Evolutionary conservation across 495 filamentous ascomycete species (phyloP), one percentile per base, ranked within the genome.

Genomic region (Lepraria neglecta): DNA sequence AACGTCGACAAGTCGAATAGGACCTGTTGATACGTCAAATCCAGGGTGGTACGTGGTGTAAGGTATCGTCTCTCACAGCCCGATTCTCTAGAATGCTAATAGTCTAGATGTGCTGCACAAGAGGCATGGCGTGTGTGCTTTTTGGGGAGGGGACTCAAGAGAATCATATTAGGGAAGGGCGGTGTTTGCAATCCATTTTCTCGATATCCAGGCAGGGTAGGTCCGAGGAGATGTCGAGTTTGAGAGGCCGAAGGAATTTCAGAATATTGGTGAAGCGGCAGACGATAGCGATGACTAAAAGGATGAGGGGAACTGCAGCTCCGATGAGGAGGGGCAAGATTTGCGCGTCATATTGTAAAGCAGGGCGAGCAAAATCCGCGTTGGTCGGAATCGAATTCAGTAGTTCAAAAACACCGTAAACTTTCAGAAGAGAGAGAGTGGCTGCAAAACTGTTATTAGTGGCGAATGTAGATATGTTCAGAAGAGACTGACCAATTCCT

Each of bases 1-100:
- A 38, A 54, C 51, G 51, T 54, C n/a, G 51, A 54, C 51, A 54
- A 33, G 31, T 38, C 51, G 15, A 31, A n/a, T 54, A 19, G 38
- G 10, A 33, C 28, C 30, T 11, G 17, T 4, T 17, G 14, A 28
- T 54, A 38, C 51, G 51, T 54, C 51, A 19, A 54, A 24, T n/a
- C 51, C 31, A 54, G 31, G 31, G 31, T 19, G 30, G 19, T 15
- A 10, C 2, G 4, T 28, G 15, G 1, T 51, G 27, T 5, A 30
- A 51, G 6, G 27, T 28, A 31, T 28, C 28, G 48, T 54, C 51
- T 38, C 17, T 54, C 51, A 35, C 30, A 54, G 51, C n/a, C 7
- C 51, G 11, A 54, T 5, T 35, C 17, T 38, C 51, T 35, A 54
- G 31, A 38, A 19, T 38, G 51, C 17, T 54, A 33, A 12, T 14